Evolutionary conservation across 257 asterid genomes (phyloP).

Genomic region (Schizonepeta tenuifolia): DNA sequence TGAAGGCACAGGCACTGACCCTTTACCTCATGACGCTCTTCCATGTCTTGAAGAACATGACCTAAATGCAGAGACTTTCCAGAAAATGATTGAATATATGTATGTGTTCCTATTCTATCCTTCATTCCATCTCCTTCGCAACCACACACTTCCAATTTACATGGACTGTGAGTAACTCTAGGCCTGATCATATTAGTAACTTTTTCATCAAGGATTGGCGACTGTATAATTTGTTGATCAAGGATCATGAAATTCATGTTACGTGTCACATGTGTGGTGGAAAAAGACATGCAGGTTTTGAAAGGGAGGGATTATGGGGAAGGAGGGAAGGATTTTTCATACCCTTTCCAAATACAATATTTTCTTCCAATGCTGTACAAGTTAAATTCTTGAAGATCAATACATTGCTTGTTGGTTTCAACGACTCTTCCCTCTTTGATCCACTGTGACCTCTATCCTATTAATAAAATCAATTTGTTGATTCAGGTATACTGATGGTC

Average conservation of each 20-base stretch:
- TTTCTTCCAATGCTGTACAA: neutral
- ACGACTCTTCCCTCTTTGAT: conserved; percentile 17
- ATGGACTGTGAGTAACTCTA: conserved; percentile 7
- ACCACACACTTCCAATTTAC: neutral
- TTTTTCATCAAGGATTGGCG: neutral
- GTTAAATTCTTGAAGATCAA: neutral
- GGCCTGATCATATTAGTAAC: neutral
- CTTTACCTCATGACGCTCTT: conserved; percentile 49
- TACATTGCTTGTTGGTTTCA: neutral
- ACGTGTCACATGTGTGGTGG: neutral
- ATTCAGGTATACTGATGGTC: conserved; percentile 86
- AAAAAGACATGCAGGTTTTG: neutral
- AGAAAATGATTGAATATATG: conserved; percentile 94
- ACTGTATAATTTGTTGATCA: neutral
- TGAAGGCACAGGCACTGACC: conserved; percentile 58
- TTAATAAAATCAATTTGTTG: conserved; percentile 29
- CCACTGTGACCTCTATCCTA: conserved; percentile 17
- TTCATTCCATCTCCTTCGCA: conserved; percentile 1
- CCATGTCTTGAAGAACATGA: conserved; percentile 91
- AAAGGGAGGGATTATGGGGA: neutral
- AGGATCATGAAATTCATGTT: neutral
- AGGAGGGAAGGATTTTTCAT: too few species aligned
- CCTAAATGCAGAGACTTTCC: conserved; percentile 72
- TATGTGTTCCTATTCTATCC: conserved; percentile 41
- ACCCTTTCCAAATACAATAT: too few species aligned